Evolutionary conservation across 192 early-diverging fungal genomes (phyloP).

Genomic region (Umbelopsis sp.): DNA sequence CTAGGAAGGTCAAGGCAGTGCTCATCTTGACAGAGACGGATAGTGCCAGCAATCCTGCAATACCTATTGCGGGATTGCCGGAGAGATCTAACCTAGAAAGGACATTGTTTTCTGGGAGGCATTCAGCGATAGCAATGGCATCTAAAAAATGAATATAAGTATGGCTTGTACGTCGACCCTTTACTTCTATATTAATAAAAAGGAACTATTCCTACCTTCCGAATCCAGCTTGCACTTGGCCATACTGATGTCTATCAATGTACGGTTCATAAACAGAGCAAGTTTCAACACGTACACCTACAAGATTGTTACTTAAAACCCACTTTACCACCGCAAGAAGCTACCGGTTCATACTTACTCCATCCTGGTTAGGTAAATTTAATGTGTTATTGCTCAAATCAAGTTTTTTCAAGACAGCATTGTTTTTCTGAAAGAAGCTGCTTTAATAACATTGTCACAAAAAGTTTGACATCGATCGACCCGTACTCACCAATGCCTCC

Average conservation of each 20-base stretch:
- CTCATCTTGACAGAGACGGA: constrained; percentile 82
- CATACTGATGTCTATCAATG: constrained; percentile 63
- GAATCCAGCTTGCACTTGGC: constrained; percentile 64
- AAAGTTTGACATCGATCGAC: too few relatives aligned
- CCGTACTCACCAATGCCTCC: not conserved
- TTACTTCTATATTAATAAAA: not conserved
- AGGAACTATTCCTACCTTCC: constrained; percentile 46
- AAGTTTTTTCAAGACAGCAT: not conserved
- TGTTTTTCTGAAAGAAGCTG: not conserved
- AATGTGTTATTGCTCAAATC: not conserved
- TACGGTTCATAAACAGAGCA: constrained; percentile 59
- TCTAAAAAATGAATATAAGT: constrained; percentile 21
- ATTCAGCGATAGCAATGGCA: constrained; percentile 81
- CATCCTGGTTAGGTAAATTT: not conserved
- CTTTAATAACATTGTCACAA: not conserved
- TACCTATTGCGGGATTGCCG: constrained; percentile 71
- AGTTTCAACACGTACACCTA: constrained; percentile 14
- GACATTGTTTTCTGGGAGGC: constrained; percentile 70
- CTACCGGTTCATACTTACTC: not conserved
- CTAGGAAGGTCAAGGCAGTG: constrained; percentile 69
- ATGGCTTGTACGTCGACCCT: not conserved
- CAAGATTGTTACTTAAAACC: not conserved
- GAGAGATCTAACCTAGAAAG: constrained; percentile 76
- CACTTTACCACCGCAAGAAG: too few relatives aligned
- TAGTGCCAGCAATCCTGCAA: constrained; percentile 84